Percentiles rank a stretch among this genome's conserved stretches.
Conservation (phyloP, 1,284 basidiomycete genomes). For the Blastosporella zonata region DNA sequence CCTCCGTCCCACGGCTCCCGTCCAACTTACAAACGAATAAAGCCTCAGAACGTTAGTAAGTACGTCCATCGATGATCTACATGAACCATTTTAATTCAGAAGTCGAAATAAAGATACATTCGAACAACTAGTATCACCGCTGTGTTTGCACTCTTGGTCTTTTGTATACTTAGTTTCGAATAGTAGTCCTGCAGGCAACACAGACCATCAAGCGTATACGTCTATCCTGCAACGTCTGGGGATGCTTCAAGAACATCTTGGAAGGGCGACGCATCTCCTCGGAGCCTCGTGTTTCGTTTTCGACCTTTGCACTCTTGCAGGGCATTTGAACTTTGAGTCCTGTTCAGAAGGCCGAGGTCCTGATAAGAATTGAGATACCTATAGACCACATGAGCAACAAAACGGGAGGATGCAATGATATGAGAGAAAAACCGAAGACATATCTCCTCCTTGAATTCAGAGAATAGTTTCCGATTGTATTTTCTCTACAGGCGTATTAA, state of each 20-base stretch:
- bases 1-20: background rate
- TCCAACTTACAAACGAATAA: background rate
- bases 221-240: background rate
- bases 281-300: slow-evolving; percentile 13
- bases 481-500: slow-evolving; percentile 46
- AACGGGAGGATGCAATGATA: background rate
- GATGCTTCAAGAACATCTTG: background rate
- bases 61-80: too few species aligned
- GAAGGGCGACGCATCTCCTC: slow-evolving; percentile 4
- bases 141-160: too few species aligned
- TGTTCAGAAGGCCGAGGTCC: slow-evolving; percentile 45
- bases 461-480: slow-evolving; percentile 74
- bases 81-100: too few species aligned
- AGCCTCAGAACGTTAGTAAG: too few species aligned
- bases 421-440: slow-evolving; percentile 52
- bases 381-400: slow-evolving; percentile 2
- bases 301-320: slow-evolving; percentile 32
- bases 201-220: too few species aligned
- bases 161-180: too few species aligned
- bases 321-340: slow-evolving; percentile 50
- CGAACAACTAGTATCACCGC: too few species aligned
- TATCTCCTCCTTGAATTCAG: slow-evolving; percentile 72
- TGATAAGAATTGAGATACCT: slow-evolving; percentile 57
- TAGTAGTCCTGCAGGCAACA: too few species aligned
- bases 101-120: too few species aligned